Conservation (phyloP, 768 basidiomycete genomes). For the Tulasnella sp. region DNA sequence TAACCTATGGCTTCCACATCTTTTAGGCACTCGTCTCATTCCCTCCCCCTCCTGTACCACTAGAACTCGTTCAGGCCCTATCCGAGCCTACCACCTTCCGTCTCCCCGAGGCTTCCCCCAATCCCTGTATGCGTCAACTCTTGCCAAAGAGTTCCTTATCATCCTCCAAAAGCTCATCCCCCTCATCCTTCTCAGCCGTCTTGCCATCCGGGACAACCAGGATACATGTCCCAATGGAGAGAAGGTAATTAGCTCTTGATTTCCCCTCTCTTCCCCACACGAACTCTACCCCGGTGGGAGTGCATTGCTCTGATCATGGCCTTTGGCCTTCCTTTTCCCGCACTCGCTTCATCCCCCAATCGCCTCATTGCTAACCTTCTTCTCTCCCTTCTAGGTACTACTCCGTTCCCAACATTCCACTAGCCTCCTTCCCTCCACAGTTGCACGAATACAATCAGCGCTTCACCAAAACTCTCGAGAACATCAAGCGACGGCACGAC, state of each 20-base stretch:
- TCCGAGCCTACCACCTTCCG: constrained; percentile 38
- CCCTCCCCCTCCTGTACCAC: constrained; percentile 63
- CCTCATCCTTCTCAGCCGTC: constrained; percentile 23
- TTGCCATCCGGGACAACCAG: constrained; percentile 30
- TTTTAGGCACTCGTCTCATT: constrained; percentile 84
- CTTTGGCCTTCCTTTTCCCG: constrained; percentile 17
- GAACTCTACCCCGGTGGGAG: not conserved
- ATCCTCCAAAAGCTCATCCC: not conserved
- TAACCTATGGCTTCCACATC: not conserved
- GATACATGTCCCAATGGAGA: constrained; percentile 74
- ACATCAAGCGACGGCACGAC: constrained; percentile 91
- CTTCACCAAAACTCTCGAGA: constrained; percentile 79
- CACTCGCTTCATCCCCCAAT: constrained; percentile 11
- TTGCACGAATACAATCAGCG: constrained; percentile 86
- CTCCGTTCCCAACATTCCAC: constrained; percentile 58
- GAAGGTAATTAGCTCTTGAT: constrained; percentile 43
- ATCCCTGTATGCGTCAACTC: constrained; percentile 58
- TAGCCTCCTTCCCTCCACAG: constrained; percentile 78
- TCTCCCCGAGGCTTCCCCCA: constrained; percentile 70
- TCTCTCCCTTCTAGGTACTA: constrained; percentile 16
- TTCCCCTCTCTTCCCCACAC: not conserved
- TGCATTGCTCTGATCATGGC: not conserved
- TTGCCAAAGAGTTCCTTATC: constrained; percentile 20
- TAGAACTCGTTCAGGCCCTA: constrained; percentile 49
- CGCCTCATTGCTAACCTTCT: constrained; percentile 12